Evolutionary conservation across 2,329 filamentous ascomycete genomes (phyloP), one percentile per base, ranked within the genome.

Genomic region (Aspergillus fumigatiaffinis): DNA sequence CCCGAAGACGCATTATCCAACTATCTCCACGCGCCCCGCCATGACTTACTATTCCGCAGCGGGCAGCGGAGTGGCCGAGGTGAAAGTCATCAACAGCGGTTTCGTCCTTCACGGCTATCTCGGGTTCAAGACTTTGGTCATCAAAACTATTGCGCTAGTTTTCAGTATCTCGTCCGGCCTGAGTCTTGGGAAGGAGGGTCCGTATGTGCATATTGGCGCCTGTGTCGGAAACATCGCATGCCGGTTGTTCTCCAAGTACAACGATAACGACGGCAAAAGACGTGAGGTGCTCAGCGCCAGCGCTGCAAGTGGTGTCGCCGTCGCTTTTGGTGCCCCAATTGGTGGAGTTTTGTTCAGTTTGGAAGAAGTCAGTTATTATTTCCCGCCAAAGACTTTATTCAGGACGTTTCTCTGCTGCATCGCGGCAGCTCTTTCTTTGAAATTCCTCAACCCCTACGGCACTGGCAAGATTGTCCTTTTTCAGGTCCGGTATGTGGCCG

Each of bases 361-460:
- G 29, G 94, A 99, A 75, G 94, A 97, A 81, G 92, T 97, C 60
- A 87, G 77, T 65, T 97, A 97, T 74, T 97, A 97, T 75, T 97
- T 97, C 72, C 93, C 94, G 0, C 91, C 93, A 5, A 97, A 99
- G 77, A 97, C 93, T 0, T 83, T 99, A 8, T 99, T 99, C 78
- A 83, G 94, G 53, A 97, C 94, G 0, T 99, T 99, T 75, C 97
- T 97, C 76, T 97, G 93, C 79, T 97, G 93, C 74, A 97, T 97
- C 66, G 88, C 80, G 32, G 92, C 94, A 1, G 92, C 94, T 0
- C 76, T 99, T 35, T 93, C 92, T 1, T 80, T 99, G 65, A 97
- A 97, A 69, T 97, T 97, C 64, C 80, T 97, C 41, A 95, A 99
- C 66, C 94, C 94, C 0, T 99, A 97, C 67, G 93, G 93, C 29